phyloP scores from a whole-genome alignment of 208 protist genomes.

The Angomonas deanei region DNA sequence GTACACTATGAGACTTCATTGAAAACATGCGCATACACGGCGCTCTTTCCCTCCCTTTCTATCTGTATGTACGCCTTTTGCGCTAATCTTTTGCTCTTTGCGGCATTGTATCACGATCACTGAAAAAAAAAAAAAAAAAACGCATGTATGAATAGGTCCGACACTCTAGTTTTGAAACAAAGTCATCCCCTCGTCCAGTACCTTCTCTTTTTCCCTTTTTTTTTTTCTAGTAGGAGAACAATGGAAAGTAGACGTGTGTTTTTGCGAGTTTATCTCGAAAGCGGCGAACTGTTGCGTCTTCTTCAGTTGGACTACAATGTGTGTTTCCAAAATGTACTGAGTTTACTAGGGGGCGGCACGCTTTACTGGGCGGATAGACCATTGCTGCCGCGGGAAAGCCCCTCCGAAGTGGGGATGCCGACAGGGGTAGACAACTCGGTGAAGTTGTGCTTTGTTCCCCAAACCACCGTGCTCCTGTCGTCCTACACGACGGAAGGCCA shows the following conservation, averaged over 20 bases:
- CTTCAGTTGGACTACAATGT: conserved; percentile 41
- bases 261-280: conserved; percentile 18
- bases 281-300: conserved; percentile 18
- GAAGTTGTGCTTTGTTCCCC: conserved; percentile 22
- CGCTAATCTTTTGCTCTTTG: background rate
- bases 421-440: conserved; percentile 27
- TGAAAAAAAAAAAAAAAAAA: background rate
- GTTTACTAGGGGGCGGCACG: conserved; percentile 16
- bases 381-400: conserved; percentile 21
- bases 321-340: conserved; percentile 42
- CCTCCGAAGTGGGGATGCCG: conserved; percentile 26
- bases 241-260: conserved; percentile 27
- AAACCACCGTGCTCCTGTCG: background rate
- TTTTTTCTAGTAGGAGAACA: background rate
- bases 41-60: too few relatives aligned
- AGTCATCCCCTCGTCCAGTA: too few relatives aligned
- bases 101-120: background rate
- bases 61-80: background rate
- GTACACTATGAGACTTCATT: background rate
- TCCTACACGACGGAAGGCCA: background rate
- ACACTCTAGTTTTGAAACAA: too few relatives aligned
- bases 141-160: background rate
- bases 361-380: conserved; percentile 29
- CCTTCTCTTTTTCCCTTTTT: conserved; percentile 1
- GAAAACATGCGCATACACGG: too few relatives aligned